phyloP scores from a whole-genome alignment of 2,329 filamentous ascomycete species.

The Beauveria pseudobassiana region DNA sequence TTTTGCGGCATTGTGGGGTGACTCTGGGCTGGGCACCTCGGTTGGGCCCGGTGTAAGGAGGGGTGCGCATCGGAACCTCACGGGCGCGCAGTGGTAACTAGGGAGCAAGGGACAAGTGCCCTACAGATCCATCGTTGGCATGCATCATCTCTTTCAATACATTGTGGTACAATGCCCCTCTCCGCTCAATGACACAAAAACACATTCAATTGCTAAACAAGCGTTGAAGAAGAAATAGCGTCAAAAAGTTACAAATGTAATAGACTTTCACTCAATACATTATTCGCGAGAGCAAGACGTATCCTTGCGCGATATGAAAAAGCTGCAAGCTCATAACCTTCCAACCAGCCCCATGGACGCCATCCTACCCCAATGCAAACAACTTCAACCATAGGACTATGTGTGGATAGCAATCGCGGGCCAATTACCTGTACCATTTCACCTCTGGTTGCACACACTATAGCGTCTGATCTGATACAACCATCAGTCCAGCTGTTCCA shows the following conservation, averaged over 20 bases:
- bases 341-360: not conserved
- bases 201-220: not conserved
- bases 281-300: not conserved
- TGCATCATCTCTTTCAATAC: too few species aligned
- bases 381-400: not conserved
- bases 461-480: not conserved
- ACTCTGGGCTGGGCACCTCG: conserved; percentile 9
- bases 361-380: not conserved
- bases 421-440: not conserved
- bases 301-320: not conserved
- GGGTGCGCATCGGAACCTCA: conserved; percentile 5
- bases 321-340: not conserved
- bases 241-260: not conserved
- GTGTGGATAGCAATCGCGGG: conserved; percentile 14
- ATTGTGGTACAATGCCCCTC: not conserved
- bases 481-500: conserved; percentile 25
- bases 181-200: not conserved
- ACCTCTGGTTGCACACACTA: not conserved
- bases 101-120: not conserved
- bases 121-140: too few species aligned
- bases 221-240: not conserved
- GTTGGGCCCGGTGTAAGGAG: conserved; percentile 12
- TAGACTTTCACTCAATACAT: not conserved
- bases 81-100: not conserved
- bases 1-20: conserved; percentile 7